Evolutionary conservation across 192 early-diverging fungal genomes (phyloP), one percentile per base, ranked within the genome.

Genomic region (Coemansia sp.): DNA sequence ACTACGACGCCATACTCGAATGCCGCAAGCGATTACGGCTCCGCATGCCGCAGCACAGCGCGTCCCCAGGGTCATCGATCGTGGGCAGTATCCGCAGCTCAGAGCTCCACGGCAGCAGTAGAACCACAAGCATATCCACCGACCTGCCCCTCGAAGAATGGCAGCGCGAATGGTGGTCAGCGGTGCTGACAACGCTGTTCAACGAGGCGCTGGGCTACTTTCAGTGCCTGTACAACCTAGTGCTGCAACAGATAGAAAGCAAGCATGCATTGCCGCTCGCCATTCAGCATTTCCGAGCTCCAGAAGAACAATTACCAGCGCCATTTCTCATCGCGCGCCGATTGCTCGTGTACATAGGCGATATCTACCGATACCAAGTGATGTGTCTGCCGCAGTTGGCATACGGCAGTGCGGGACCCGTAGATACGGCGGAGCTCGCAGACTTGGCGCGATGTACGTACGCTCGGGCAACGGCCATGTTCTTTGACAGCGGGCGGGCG

Each of bases 1-100:
- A 69, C 41, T 75, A 81, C 61, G 73, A 75, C 55, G 64, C 73
- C 11, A 76, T 81, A 12, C 50, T 59, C 34, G 78, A 81, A 35
- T 75, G 78, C 48, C 78, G 78, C 52, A 72, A 72, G 26, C 73
- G 78, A 12, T 61, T 81, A 55, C 66, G 70, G 45, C 73, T 81
- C 18, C 55, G 62, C 18, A 56, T 63, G 16, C 65, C 72, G 20
- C 53, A 59, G 25, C 68, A 68, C 26, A 65, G 72, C 21, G 58
- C 68, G 21, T 80, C 77, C 31, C 71, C 61, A 14, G 37, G 57
- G 56, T 70, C 68, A 7, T 80, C 77, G 57, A 58, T 75, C 14
- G 48, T 67, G 8, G 62, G 61, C 31, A 70, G 71, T 61, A 52
- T 59, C 13, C 65, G 72, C 33, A 59, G 61, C 21, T 60, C 59